A percentile compares a stretch with the other conserved stretches of the same genome.
Conservation (phyloP, 768 basidiomycete species). For the Auriscalpium orientale region DNA sequence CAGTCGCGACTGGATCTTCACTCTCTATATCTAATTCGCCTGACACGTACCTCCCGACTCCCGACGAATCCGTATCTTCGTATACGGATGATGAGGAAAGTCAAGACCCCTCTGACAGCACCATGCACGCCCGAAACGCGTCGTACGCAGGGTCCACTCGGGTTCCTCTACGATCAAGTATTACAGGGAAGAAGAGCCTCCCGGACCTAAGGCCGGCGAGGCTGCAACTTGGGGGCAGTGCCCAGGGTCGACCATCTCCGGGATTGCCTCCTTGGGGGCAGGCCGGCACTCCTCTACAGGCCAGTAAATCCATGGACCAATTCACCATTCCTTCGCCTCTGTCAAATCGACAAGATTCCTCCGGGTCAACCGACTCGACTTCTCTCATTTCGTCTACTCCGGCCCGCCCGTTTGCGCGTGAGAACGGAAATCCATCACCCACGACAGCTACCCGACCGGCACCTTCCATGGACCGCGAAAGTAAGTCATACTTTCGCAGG, state of each 20-base stretch:
- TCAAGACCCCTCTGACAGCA: conserved; percentile 9
- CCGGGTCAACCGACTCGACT: conserved; percentile 28
- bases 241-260: conserved; percentile 17
- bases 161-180: conserved; percentile 28
- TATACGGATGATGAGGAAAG: conserved; percentile 38
- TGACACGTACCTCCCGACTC: conserved; percentile 49
- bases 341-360: conserved; percentile 41
- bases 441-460: conserved; percentile 33
- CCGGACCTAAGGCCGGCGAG: conserved; percentile 68
- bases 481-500: conserved; percentile 92
- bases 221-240: conserved; percentile 25
- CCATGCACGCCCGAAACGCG: conserved; percentile 39
- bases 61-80: conserved; percentile 42
- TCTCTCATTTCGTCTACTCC: conserved; percentile 15
- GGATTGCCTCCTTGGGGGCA: conserved; percentile 15
- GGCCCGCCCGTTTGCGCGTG: conserved; percentile 22
- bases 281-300: conserved; percentile 2
- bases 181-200: conserved; percentile 71
- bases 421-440: conserved; percentile 31
- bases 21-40: conserved; percentile 43
- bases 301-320: conserved; percentile 11
- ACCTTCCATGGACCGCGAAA: conserved; percentile 66
- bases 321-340: conserved; percentile 28
- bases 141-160: conserved; percentile 37
- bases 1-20: conserved; percentile 18